These are phyloP conservation scores for Globisporangium parvum DNA, from an alignment of 352 stramenopile species.

Conservation along the genomic window DNA sequence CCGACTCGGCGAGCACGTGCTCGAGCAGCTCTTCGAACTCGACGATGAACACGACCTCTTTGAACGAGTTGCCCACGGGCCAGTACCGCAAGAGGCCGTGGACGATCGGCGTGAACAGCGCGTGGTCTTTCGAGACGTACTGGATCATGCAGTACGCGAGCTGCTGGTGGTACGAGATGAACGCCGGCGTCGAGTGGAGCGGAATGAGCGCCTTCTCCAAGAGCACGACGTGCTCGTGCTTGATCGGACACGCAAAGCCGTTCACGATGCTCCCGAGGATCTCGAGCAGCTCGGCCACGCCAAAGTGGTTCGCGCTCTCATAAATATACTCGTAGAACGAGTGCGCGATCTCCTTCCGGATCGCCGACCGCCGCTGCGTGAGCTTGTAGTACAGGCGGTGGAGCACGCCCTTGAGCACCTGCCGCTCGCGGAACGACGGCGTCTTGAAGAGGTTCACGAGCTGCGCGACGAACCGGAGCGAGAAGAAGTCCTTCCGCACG, in stretches of 20 bases:
- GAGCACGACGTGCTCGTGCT: slow-evolving; percentile 83
- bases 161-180: slow-evolving; percentile 86
- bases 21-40: slow-evolving; percentile 88
- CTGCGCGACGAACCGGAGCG: slow-evolving; percentile 71
- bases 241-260: slow-evolving; percentile 86
- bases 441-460: slow-evolving; percentile 84
- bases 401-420: slow-evolving; percentile 82
- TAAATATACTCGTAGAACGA: slow-evolving; percentile 92
- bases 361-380: slow-evolving; percentile 79
- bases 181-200: slow-evolving; percentile 78
- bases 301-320: slow-evolving; percentile 87
- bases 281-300: slow-evolving; percentile 82
- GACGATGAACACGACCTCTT: slow-evolving; percentile 87
- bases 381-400: slow-evolving; percentile 89
- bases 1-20: slow-evolving; percentile 71
- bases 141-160: slow-evolving; percentile 89
- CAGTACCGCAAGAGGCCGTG: slow-evolving; percentile 77
- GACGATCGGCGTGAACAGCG: slow-evolving; percentile 79
- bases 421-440: slow-evolving; percentile 81
- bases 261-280: slow-evolving; percentile 88
- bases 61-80: slow-evolving; percentile 84
- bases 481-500: slow-evolving; percentile 83
- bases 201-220: slow-evolving; percentile 82
- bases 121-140: slow-evolving; percentile 87
- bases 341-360: slow-evolving; percentile 85